Evolutionary conservation across 345 rosid genomes (phyloP), one percentile per base, ranked within the genome.

Genomic region (Pseudoturritis turrita): DNA sequence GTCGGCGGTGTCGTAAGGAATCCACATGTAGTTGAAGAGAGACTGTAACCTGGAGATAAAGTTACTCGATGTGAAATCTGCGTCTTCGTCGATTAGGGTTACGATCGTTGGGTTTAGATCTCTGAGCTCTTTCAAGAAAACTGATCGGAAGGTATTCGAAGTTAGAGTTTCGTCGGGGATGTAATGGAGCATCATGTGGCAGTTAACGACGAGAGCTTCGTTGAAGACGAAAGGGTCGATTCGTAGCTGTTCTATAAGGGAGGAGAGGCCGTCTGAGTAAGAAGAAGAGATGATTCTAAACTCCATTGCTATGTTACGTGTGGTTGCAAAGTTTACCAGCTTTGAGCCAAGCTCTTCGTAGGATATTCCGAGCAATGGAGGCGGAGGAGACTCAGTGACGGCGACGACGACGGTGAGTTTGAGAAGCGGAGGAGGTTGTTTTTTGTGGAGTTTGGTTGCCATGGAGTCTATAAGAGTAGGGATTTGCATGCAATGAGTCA

Each of bases 401-500:
- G 74, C 31, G 13, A 67, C 80, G 8, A 86, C 86, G 9, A 91
- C 81, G 0, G 98, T 94, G 12, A 94, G 91, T 79, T 84, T 94
- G 15, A 94, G 52, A 62, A 88, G 15, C 2, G 96, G 94, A 6
- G 83, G 86, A 2, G 66, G 79, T 49, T 87, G 90, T 11, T 33
- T 28, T 10, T 69, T 55, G 23, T 35, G 12, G 29, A 81, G 80
- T 13, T 90, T 79, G 53, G 57, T 84, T 4, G 95, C 81, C 7
- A 94, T 74, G 10, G 96, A 88, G 50, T 91, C 97, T 22, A 94
- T 78, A 3, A 91, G 87, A 8, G 95, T 94, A 39, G 97, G 98
- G 63, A 94, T 89, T 78, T 94, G 98, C 98, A 94, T 94, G 89
- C 96, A 94, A 60, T 91, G 95, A 3, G 91, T 91, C 45, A 80